These are phyloP conservation scores for Davidsoniella australis DNA, from an alignment of 2,329 filamentous ascomycete genomes.

Conservation along the genomic window DNA sequence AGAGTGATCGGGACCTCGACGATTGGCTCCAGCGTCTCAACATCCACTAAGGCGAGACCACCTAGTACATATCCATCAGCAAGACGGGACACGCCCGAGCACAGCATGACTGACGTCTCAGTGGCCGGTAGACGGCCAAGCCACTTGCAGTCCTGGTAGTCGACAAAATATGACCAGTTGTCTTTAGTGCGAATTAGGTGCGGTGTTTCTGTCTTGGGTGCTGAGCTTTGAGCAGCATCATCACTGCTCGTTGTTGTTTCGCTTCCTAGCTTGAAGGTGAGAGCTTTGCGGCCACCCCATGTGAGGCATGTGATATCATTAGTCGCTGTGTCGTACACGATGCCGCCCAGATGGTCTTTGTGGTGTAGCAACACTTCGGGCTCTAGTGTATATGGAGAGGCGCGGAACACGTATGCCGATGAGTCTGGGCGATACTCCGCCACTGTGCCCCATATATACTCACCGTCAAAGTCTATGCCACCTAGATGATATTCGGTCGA, in stretches of 20 bases:
- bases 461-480: conserved; percentile 31
- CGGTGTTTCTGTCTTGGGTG: not conserved
- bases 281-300: conserved; percentile 28
- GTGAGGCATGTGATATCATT: conserved; percentile 25
- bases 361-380: conserved; percentile 21
- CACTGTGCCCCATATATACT: conserved; percentile 28
- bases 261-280: conserved; percentile 20
- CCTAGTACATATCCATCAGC: conserved; percentile 21
- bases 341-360: conserved; percentile 28
- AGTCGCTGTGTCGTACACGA: conserved; percentile 24
- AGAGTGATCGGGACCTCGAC: conserved; percentile 29
- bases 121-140: conserved; percentile 25
- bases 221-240: not conserved
- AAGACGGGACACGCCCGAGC: conserved; percentile 25
- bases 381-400: conserved; percentile 22
- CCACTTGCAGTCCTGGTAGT: conserved; percentile 36
- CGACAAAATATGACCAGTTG: conserved; percentile 28
- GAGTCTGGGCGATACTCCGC: conserved; percentile 31
- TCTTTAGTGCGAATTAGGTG: conserved; percentile 14
- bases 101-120: conserved; percentile 27
- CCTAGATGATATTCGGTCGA: conserved; percentile 28
- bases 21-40: conserved; percentile 26
- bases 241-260: not conserved
- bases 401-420: conserved; percentile 25
- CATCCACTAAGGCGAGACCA: conserved; percentile 30